phyloP scores from a whole-genome alignment of 805 yeast genomes.

The Saturnispora diversa region DNA sequence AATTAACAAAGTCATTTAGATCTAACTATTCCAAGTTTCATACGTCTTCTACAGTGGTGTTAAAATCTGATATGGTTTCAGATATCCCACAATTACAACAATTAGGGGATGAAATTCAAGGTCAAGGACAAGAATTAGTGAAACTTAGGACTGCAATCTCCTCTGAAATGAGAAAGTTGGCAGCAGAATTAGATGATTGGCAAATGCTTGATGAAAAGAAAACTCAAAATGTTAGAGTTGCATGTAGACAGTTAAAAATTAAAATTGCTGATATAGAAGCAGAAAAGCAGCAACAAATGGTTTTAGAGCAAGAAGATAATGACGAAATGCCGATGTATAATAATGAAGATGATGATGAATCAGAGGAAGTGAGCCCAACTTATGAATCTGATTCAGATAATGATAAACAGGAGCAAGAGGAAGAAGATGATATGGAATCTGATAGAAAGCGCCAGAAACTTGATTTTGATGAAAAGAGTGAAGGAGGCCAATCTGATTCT shows the following conservation, averaged over 20 bases:
- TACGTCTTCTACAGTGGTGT: slow-evolving; percentile 3
- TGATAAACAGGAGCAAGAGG: too few species aligned
- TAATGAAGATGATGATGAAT: background rate
- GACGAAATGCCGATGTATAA: slow-evolving; percentile 4
- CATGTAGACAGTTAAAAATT: slow-evolving; percentile 1
- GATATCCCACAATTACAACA: slow-evolving; percentile 11
- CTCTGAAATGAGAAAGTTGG: slow-evolving; percentile 22
- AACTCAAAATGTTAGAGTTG: slow-evolving; percentile 2
- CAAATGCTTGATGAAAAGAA: slow-evolving; percentile 17
- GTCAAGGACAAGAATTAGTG: slow-evolving; percentile 15
- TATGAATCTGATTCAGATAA: slow-evolving; percentile 19
- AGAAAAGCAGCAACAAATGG: slow-evolving; percentile 9
- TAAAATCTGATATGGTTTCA: background rate
- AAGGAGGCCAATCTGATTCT: background rate
- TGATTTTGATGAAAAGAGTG: slow-evolving; percentile 1
- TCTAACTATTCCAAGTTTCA: slow-evolving; percentile 26
- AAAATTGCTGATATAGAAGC: slow-evolving; percentile 3
- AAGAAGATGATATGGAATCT: slow-evolving; percentile 17
- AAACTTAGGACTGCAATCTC: slow-evolving; percentile 21
- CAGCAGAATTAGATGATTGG: slow-evolving; percentile 28
- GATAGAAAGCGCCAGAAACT: slow-evolving; percentile 13
- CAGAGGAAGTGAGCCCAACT: slow-evolving; percentile 4
- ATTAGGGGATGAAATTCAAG: slow-evolving; percentile 19
- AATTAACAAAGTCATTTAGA: slow-evolving; percentile 6
- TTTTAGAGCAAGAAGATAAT: slow-evolving; percentile 4